phyloP scores from a whole-genome alignment of 495 filamentous ascomycete species.

The Sphaerosporella brunnea region DNA sequence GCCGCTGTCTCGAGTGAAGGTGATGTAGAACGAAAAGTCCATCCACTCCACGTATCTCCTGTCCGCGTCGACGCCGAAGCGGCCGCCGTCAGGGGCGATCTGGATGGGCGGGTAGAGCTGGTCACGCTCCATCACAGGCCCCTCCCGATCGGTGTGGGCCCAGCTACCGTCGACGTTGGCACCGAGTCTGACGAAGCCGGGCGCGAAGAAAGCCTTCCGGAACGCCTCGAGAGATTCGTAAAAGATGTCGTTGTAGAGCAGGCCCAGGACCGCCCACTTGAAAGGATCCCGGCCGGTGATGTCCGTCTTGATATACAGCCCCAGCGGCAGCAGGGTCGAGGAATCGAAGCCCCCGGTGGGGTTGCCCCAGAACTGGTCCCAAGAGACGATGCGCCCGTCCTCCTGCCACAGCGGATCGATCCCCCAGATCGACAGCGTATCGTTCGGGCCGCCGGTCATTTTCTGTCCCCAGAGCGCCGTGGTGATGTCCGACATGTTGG shows the following conservation, averaged over 20 bases:
- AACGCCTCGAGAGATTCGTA: conserved; percentile 32
- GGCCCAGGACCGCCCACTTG: conserved; percentile 33
- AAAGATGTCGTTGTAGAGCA: conserved; percentile 35
- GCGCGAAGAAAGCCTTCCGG: conserved; percentile 28
- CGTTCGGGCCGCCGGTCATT: neutral
- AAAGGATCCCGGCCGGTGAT: conserved; percentile 32
- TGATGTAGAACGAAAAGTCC: conserved; percentile 37
- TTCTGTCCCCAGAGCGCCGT: neutral
- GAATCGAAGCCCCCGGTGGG: neutral
- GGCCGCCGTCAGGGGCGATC: conserved; percentile 23
- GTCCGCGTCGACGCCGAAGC: conserved; percentile 30
- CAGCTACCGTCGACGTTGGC: conserved; percentile 33
- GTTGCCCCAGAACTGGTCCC: neutral
- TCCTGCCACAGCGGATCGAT: neutral
- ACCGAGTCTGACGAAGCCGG: conserved; percentile 31
- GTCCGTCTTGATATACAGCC: conserved; percentile 15
- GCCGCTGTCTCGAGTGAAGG: conserved; percentile 31
- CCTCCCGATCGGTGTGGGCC: conserved; percentile 26
- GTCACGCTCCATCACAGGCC: conserved; percentile 28
- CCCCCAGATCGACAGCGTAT: neutral
- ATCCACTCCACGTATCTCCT: conserved; percentile 37
- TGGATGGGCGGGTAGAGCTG: conserved; percentile 26
- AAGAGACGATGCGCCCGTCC: neutral
- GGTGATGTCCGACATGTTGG: neutral
- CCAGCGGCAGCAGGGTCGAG: neutral